A percentile compares a stretch with the other conserved stretches of the same genome.
These are phyloP conservation scores for Fusarium fracticaudum DNA, from an alignment of 2,329 filamentous ascomycete species.

Conservation along the genomic window DNA sequence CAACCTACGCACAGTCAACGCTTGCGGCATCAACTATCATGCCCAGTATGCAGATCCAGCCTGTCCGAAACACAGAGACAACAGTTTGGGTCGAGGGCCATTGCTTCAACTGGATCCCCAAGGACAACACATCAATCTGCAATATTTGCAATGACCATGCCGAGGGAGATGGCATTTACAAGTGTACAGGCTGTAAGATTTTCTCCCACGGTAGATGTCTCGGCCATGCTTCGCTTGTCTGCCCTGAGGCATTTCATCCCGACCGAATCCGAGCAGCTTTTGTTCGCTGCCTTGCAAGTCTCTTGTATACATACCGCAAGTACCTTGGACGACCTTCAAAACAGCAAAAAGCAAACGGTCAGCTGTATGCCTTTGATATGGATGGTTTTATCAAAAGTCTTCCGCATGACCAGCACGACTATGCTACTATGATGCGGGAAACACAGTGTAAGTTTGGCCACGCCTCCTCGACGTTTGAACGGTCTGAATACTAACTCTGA, in stretches of 20 bases:
- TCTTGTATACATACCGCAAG: slow-evolving; percentile 74
- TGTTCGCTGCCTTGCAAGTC: slow-evolving; percentile 71
- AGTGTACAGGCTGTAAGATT: slow-evolving; percentile 72
- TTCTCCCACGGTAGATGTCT: slow-evolving; percentile 68
- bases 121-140: slow-evolving; percentile 71
- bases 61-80: slow-evolving; percentile 80
- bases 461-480: background rate
- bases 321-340: slow-evolving; percentile 67
- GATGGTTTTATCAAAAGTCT: slow-evolving; percentile 71
- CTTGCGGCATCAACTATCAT: slow-evolving; percentile 86
- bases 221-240: slow-evolving; percentile 71
- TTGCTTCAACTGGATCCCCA: slow-evolving; percentile 73
- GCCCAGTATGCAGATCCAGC: slow-evolving; percentile 84
- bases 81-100: slow-evolving; percentile 88
- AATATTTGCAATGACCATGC: slow-evolving; percentile 81
- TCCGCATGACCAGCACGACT: slow-evolving; percentile 73
- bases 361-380: slow-evolving; percentile 72
- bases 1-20: slow-evolving; percentile 86
- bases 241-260: slow-evolving; percentile 68
- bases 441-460: slow-evolving; percentile 66
- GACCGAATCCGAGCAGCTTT: slow-evolving; percentile 72
- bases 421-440: slow-evolving; percentile 70
- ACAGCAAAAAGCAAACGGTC: slow-evolving; percentile 68
- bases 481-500: slow-evolving; percentile 4
- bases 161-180: slow-evolving; percentile 77